Percentiles rank a stretch among this genome's conserved stretches.
These are phyloP conservation scores for Phytophthora capsici DNA, from an alignment of 352 stramenopile species.

Conservation along the genomic window DNA sequence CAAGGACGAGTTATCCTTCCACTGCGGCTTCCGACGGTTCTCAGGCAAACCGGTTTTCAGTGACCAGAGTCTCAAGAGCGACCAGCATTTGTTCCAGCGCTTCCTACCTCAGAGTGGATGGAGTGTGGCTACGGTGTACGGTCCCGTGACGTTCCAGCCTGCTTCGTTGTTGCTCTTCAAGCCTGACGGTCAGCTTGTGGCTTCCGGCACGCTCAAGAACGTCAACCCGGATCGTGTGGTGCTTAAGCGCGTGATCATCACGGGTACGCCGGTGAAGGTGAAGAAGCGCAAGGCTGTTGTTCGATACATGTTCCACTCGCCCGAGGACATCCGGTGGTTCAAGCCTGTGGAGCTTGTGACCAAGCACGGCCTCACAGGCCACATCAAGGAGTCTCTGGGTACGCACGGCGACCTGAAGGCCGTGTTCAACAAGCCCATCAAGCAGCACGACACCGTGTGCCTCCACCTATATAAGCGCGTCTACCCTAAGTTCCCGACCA, in stretches of 20 bases:
- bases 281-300: constrained; percentile 98
- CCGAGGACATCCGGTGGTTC: constrained; percentile 98
- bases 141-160: constrained; percentile 96
- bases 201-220: constrained; percentile 94
- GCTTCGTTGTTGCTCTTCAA: constrained; percentile 97
- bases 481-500: constrained; percentile 96
- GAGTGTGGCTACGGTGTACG: constrained; percentile 92
- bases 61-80: constrained; percentile 98
- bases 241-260: constrained; percentile 98
- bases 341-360: constrained; percentile 97
- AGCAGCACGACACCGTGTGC: constrained; percentile 99
- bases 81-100: constrained; percentile 99
- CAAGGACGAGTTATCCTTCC: constrained; percentile 96
- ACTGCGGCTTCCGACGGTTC: constrained; percentile 97
- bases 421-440: constrained; percentile 99
- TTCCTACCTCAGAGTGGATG: constrained; percentile 94
- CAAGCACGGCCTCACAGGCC: constrained; percentile 97
- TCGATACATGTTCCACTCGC: constrained; percentile 99
- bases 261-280: constrained; percentile 98
- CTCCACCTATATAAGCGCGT: constrained; percentile 99
- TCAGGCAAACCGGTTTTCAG: constrained; percentile 95
- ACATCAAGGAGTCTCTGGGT: constrained; percentile 98
- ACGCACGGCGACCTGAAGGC: constrained; percentile 99
- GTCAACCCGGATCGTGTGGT: constrained; percentile 98
- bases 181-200: constrained; percentile 84